These are phyloP conservation scores for Marchantia paleacea DNA, from an alignment of 225 moss, liverwort and hornwort species.

Conservation along the genomic window DNA sequence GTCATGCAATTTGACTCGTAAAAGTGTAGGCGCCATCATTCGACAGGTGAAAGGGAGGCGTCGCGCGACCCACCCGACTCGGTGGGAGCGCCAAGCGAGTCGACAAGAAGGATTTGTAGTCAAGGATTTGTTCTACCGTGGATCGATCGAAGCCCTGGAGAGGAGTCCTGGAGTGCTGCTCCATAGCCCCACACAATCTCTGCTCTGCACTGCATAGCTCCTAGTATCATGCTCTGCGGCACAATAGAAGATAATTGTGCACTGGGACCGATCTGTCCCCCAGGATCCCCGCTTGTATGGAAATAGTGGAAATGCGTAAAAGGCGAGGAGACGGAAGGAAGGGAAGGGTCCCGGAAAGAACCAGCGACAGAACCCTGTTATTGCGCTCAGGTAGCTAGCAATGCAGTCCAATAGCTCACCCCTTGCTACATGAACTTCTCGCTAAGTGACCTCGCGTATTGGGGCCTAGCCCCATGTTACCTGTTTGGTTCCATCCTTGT, in stretches of 20 bases:
- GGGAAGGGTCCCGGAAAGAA: background rate
- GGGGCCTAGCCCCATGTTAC: too few species aligned
- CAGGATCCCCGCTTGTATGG: background rate
- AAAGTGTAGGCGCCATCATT: background rate
- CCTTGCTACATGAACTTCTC: background rate
- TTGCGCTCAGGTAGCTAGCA: background rate
- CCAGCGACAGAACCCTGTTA: background rate
- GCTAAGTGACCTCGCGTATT: too few species aligned
- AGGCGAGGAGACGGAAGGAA: background rate
- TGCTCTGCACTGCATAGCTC: background rate
- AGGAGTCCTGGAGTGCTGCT: background rate
- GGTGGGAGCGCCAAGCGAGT: background rate
- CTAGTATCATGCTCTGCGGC: background rate
- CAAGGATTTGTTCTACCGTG: background rate
- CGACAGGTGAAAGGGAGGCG: background rate
- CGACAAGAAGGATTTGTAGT: background rate
- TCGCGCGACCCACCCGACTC: background rate
- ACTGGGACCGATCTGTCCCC: background rate
- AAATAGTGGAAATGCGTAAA: background rate
- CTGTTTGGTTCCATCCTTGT: too few species aligned
- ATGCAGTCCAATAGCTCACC: background rate
- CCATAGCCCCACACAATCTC: background rate
- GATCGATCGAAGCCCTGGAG: background rate
- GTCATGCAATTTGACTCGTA: background rate
- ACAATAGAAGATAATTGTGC: background rate